A percentile compares a stretch with the other conserved stretches of the same genome.
phyloP scores from a whole-genome alignment of 2,329 filamentous ascomycete species.

The Raffaelea deltoideospora region DNA sequence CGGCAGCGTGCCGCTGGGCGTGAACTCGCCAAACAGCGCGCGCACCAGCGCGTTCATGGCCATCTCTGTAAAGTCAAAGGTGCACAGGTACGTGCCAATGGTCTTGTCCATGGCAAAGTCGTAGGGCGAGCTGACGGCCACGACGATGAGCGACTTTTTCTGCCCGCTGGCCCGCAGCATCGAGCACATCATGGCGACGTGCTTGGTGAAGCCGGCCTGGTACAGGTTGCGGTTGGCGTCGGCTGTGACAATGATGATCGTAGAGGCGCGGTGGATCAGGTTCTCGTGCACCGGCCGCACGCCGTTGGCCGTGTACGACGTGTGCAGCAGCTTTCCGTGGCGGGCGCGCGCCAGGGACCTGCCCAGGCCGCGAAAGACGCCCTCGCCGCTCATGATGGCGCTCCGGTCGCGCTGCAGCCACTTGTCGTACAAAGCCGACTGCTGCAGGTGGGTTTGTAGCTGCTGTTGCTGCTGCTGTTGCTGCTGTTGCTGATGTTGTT shows the following conservation, averaged over 20 bases:
- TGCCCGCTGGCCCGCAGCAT: conserved; percentile 62
- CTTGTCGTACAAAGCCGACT: conserved; percentile 29
- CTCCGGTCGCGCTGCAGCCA: conserved; percentile 43
- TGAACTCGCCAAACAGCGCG: conserved; percentile 64
- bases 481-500: background rate
- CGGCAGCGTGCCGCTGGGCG: conserved; percentile 43
- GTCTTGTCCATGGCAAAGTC: conserved; percentile 88
- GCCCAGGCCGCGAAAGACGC: conserved; percentile 81
- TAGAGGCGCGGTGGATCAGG: conserved; percentile 73
- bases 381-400: conserved; percentile 76
- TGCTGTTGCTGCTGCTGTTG: no score
- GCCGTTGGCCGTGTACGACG: conserved; percentile 88
- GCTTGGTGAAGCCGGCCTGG: conserved; percentile 88
- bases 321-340: conserved; percentile 77
- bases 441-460: no score
- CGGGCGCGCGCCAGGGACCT: conserved; percentile 73
- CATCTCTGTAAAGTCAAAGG: conserved; percentile 90
- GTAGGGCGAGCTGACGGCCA: conserved; percentile 88
- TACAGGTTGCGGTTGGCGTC: conserved; percentile 91
- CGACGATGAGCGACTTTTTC: conserved; percentile 79
- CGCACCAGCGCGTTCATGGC: conserved; percentile 74
- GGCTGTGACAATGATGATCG: conserved; percentile 80
- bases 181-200: conserved; percentile 89
- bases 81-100: conserved; percentile 87
- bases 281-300: conserved; percentile 88